Conservation (phyloP, 306 rosid species). For the Prunus fruticosa region DNA sequence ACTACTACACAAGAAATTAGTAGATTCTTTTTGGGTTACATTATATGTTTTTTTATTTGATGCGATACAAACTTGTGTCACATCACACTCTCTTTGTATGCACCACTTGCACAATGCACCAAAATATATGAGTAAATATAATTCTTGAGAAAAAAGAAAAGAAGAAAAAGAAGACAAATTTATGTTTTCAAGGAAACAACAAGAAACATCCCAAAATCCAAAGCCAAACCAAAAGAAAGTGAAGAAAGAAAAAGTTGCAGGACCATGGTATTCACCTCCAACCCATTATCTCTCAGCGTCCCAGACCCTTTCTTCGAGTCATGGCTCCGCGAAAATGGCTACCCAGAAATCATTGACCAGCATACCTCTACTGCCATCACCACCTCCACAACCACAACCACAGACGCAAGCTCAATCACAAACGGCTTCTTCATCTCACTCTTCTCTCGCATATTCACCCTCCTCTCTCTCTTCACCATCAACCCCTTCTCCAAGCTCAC, state of each 20-base stretch:
- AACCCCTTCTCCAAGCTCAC: constrained; percentile 87
- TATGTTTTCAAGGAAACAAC: background rate
- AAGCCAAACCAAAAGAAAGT: background rate
- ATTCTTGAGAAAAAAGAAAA: no score
- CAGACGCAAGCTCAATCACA: constrained; percentile 30
- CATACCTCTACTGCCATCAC: constrained; percentile 38
- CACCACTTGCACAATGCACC: no score
- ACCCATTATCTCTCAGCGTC: constrained; percentile 90
- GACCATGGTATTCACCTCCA: constrained; percentile 70
- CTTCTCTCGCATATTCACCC: constrained; percentile 54
- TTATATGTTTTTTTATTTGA: no score
- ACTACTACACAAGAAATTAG: no score
- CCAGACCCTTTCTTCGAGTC: constrained; percentile 88
- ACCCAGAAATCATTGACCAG: constrained; percentile 83
- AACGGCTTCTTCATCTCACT: constrained; percentile 42
- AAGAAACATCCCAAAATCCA: constrained; percentile 9
- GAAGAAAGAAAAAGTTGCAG: background rate
- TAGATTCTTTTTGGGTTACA: no score
- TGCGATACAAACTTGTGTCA: no score
- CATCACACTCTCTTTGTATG: no score
- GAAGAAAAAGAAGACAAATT: no score
- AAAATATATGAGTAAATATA: no score
- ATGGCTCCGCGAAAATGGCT: constrained; percentile 96
- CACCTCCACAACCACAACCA: background rate
- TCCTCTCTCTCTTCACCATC: constrained; percentile 67